Conservation (phyloP, 2,329 filamentous ascomycete species). For the Phialophora tarda region DNA sequence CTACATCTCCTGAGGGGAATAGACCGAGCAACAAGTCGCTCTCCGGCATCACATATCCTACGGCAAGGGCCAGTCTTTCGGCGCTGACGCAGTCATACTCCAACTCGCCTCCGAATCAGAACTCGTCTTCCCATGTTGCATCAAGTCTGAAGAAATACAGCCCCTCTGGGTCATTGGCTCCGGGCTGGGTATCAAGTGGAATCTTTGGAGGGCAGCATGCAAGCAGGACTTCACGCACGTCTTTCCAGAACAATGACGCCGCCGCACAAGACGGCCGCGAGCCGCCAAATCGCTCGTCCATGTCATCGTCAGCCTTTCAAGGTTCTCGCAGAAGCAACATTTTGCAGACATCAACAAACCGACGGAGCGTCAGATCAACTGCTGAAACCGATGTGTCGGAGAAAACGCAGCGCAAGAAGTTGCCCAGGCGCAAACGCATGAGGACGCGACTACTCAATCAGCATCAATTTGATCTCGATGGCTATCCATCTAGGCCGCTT, state of each 20-base stretch:
- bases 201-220: constrained; percentile 30
- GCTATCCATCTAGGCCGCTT: constrained; percentile 53
- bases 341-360: constrained; percentile 18
- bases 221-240: constrained; percentile 22
- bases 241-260: constrained; percentile 29
- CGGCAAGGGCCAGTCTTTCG: constrained; percentile 37
- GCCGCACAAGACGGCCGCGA: constrained; percentile 32
- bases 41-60: constrained; percentile 28
- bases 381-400: constrained; percentile 43
- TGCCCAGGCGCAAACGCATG: constrained; percentile 47
- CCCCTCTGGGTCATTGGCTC: constrained; percentile 35
- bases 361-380: constrained; percentile 45
- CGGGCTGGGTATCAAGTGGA: constrained; percentile 31
- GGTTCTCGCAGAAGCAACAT: constrained; percentile 29
- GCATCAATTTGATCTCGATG: constrained; percentile 57
- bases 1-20: constrained; percentile 40
- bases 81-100: constrained; percentile 38
- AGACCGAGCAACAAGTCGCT: constrained; percentile 28
- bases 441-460: constrained; percentile 63
- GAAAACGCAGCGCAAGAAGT: constrained; percentile 32
- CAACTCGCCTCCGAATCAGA: constrained; percentile 38
- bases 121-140: constrained; percentile 21
- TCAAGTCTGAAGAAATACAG: constrained; percentile 37
- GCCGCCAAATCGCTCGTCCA: constrained; percentile 21
- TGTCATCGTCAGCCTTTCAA: constrained; percentile 23